phyloP scores from a whole-genome alignment of 176 grass and related monocot species.

The Thinopyrum elongatum region DNA sequence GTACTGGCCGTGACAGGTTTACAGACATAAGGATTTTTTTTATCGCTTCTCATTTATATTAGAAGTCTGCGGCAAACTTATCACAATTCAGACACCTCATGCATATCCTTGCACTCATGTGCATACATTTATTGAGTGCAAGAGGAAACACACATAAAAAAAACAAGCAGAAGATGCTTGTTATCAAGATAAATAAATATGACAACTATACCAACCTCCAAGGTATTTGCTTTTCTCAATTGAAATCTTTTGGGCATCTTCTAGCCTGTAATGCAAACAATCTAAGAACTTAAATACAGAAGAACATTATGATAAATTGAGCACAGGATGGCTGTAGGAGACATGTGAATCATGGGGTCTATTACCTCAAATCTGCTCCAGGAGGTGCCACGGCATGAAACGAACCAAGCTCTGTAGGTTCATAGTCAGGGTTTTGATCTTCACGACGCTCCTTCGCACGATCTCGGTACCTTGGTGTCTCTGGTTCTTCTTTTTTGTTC shows the following conservation, averaged over 20 bases:
- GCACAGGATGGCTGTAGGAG: not conserved
- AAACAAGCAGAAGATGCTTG: not conserved
- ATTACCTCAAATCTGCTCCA: constrained; percentile 83
- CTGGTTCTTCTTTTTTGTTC: constrained; percentile 79
- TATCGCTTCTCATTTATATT: not conserved
- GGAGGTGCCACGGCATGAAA: constrained; percentile 99
- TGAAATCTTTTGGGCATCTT: constrained; percentile 89
- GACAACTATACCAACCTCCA: constrained; percentile 58
- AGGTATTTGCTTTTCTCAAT: constrained; percentile 99
- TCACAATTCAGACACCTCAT: not conserved
- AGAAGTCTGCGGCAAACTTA: not conserved
- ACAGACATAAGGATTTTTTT: constrained; percentile 12
- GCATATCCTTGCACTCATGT: not conserved
- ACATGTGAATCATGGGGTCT: constrained; percentile 36
- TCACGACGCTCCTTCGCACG: constrained; percentile 97
- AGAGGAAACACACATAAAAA: not conserved
- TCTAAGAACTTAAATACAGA: not conserved
- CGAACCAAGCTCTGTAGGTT: constrained; percentile 91
- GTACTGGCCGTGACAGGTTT: not conserved
- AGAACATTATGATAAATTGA: constrained; percentile 6
- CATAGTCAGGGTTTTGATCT: constrained; percentile 99
- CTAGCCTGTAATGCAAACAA: constrained; percentile 46
- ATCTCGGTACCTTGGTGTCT: constrained; percentile 71
- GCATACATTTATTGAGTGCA: not conserved
- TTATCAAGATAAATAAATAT: not conserved